A percentile compares a stretch with the other conserved stretches of the same genome.
Evolutionary conservation across 2,329 filamentous ascomycete genomes (phyloP).

Genomic region (Cladosporium sp.): DNA sequence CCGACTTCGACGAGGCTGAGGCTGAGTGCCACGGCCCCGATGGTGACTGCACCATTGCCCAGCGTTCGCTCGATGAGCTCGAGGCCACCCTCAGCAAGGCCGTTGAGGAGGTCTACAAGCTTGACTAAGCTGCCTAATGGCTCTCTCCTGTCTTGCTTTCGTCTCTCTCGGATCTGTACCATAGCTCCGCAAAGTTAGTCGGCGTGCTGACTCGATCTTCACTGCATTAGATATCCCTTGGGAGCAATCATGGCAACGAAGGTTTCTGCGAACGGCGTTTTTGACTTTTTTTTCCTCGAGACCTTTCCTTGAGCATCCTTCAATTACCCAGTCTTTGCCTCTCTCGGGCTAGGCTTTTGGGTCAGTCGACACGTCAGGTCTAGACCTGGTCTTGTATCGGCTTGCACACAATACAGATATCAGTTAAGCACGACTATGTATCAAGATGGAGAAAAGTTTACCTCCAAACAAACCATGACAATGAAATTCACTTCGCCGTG

Average conservation of each 20-base stretch:
- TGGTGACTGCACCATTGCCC: slow-evolving; percentile 18
- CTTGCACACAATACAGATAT: background rate
- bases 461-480: background rate
- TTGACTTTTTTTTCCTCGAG: background rate
- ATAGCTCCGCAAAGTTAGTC: background rate
- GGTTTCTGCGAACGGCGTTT: background rate
- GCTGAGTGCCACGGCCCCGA: slow-evolving; percentile 15
- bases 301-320: background rate
- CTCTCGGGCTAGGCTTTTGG: background rate
- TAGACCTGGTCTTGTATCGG: background rate
- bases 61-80: slow-evolving; percentile 16
- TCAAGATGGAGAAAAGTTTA: background rate
- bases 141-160: background rate
- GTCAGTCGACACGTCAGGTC: background rate
- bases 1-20: slow-evolving; percentile 12
- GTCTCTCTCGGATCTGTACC: background rate
- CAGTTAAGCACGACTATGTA: background rate
- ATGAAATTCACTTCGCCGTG: background rate
- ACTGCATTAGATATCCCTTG: background rate
- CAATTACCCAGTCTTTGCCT: background rate
- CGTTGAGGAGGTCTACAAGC: slow-evolving; percentile 7
- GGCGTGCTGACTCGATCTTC: slow-evolving; percentile 1
- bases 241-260: background rate
- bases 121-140: background rate
- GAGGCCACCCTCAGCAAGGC: slow-evolving; percentile 15